These are phyloP conservation scores for Lodderomyces metapsilosis DNA, from an alignment of 1,139 yeast species.

Conservation along the genomic window DNA sequence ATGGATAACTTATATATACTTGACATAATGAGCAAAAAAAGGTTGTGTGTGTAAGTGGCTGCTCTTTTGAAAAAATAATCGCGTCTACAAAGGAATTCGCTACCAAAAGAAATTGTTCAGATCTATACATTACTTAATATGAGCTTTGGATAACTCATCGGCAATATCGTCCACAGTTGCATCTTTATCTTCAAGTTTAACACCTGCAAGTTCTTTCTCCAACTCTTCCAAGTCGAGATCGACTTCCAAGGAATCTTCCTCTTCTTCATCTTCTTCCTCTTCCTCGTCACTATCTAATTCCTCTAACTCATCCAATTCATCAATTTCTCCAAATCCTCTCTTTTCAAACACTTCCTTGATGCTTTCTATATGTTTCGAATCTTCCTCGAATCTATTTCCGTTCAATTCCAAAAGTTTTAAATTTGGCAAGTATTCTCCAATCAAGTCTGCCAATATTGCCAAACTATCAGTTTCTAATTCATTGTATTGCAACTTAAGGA, in stretches of 20 bases:
- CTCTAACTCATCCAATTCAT: conserved; percentile 92
- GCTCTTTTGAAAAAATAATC: conserved; percentile 3
- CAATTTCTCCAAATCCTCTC: conserved; percentile 79
- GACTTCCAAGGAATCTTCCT: conserved; percentile 44
- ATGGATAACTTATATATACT: conserved; percentile 76
- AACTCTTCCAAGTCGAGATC: conserved; percentile 56
- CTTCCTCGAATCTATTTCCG: conserved; percentile 77
- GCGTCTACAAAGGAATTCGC: conserved; percentile 2
- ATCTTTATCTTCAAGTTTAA: conserved; percentile 24
- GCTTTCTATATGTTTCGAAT: conserved; percentile 33
- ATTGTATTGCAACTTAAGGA: conserved; percentile 80
- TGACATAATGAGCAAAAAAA: no score
- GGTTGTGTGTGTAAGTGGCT: no score
- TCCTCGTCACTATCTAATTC: conserved; percentile 85
- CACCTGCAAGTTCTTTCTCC: conserved; percentile 55
- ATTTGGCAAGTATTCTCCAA: conserved; percentile 55
- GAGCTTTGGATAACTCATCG: conserved; percentile 54
- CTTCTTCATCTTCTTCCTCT: conserved; percentile 67
- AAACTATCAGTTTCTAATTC: conserved; percentile 75
- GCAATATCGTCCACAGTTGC: conserved; percentile 59
- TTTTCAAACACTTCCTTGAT: conserved; percentile 58
- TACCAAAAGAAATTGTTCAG: neutral
- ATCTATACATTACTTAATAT: conserved; percentile 25
- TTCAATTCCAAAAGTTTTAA: conserved; percentile 75
- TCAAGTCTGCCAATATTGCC: conserved; percentile 51